Evolutionary conservation across 352 stramenopile species (phyloP).

Genomic region (Globisporangium okanoganense): DNA sequence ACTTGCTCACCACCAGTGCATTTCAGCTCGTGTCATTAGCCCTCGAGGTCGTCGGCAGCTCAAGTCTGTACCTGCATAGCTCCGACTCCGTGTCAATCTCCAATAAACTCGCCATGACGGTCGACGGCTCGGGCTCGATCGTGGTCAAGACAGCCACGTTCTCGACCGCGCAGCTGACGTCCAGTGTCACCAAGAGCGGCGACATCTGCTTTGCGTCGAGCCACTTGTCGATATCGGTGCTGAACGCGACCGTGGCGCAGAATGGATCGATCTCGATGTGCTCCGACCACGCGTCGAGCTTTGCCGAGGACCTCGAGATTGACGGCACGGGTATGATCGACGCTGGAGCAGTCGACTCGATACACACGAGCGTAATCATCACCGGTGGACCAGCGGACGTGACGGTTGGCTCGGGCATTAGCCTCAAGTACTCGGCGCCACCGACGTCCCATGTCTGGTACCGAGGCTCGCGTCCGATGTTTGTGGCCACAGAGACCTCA

Average conservation of each 20-base stretch:
- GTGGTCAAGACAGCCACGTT: background rate
- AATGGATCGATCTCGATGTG: slow-evolving; percentile 1
- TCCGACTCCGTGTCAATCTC: background rate
- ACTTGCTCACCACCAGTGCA: background rate
- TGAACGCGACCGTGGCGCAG: background rate
- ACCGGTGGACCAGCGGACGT: background rate
- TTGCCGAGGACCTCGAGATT: background rate
- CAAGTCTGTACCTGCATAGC: background rate
- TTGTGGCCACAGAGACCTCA: background rate
- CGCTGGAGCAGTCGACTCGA: background rate
- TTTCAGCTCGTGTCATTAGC: background rate
- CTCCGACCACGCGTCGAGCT: background rate
- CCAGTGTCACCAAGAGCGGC: background rate
- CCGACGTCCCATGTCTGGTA: slow-evolving; percentile 1
- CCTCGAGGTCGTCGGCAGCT: background rate
- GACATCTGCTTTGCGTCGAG: background rate
- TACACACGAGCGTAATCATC: background rate
- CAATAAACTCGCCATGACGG: background rate
- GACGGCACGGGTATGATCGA: slow-evolving; percentile 1
- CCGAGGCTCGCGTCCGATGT: background rate
- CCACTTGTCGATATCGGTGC: background rate
- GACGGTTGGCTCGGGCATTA: background rate
- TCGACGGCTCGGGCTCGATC: slow-evolving; percentile 3
- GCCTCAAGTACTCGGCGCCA: background rate
- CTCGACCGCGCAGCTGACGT: background rate